Conservation (phyloP, 352 stramenopile species). For the Phytophthora pisi region DNA sequence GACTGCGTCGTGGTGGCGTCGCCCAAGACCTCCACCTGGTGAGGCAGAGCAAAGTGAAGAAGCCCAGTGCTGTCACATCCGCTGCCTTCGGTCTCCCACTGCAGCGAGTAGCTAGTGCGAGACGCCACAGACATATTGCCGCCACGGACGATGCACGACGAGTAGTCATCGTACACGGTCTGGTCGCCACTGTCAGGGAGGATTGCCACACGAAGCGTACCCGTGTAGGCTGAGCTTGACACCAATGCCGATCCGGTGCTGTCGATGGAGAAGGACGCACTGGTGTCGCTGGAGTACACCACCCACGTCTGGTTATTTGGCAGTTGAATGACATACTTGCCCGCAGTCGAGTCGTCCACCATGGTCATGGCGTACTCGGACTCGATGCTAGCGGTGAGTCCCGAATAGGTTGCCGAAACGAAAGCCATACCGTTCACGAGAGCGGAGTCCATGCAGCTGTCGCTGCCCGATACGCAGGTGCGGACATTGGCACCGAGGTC, state of each 20-base stretch:
- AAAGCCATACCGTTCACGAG: constrained; percentile 84
- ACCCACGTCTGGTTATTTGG: constrained; percentile 81
- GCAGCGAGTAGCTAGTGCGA: constrained; percentile 66
- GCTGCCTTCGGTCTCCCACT: constrained; percentile 63
- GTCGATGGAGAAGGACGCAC: constrained; percentile 52
- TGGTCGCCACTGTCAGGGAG: constrained; percentile 43
- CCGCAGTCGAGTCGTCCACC: constrained; percentile 40
- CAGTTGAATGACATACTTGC: constrained; percentile 68
- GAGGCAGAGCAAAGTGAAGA: constrained; percentile 72
- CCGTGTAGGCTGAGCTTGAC: constrained; percentile 48
- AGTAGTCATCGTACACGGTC: constrained; percentile 66
- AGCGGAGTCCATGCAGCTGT: constrained; percentile 59
- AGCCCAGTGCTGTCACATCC: constrained; percentile 54
- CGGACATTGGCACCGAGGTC: constrained; percentile 66
- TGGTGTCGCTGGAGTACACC: constrained; percentile 58
- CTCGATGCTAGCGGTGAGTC: constrained; percentile 55
- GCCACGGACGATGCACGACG: constrained; percentile 61
- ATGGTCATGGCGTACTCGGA: constrained; percentile 60
- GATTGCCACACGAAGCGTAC: constrained; percentile 67
- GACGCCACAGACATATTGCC: constrained; percentile 54
- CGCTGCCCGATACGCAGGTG: constrained; percentile 43
- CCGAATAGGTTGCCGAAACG: constrained; percentile 65
- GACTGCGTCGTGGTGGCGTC: constrained; percentile 26
- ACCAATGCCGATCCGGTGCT: constrained; percentile 43
- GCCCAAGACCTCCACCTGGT: constrained; percentile 61